These are phyloP conservation scores for Periconia macrospinosa DNA, from an alignment of 2,329 filamentous ascomycete species.

Conservation along the genomic window DNA sequence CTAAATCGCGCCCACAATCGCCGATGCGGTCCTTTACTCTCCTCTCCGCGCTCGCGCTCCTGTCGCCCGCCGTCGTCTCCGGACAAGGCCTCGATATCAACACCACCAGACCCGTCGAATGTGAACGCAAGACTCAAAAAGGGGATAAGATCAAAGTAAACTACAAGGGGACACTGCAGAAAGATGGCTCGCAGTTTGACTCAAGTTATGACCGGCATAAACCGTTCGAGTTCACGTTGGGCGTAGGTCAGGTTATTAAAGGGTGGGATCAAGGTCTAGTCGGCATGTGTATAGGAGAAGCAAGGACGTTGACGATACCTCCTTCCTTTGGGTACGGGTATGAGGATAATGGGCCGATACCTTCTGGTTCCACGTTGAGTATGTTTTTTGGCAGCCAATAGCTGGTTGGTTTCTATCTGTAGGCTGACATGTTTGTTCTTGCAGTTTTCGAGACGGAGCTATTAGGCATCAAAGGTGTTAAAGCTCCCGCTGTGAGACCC, in stretches of 20 bases:
- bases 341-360: conserved; percentile 73
- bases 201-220: conserved; percentile 74
- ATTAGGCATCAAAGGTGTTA: conserved; percentile 69
- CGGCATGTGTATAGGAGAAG: conserved; percentile 96
- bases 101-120: conserved; percentile 45
- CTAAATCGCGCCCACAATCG: conserved; percentile 6
- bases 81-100: conserved; percentile 44
- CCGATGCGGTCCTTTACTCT: conserved; percentile 32
- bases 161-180: conserved; percentile 53
- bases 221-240: conserved; percentile 80
- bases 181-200: conserved; percentile 79
- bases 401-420: background rate
- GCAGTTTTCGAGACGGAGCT: conserved; percentile 90
- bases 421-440: conserved; percentile 15
- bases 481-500: conserved; percentile 14
- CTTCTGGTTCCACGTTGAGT: conserved; percentile 76
- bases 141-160: conserved; percentile 53
- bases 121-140: conserved; percentile 47
- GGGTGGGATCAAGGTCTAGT: conserved; percentile 91
- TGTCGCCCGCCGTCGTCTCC: conserved; percentile 20
- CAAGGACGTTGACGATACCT: conserved; percentile 85
- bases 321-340: conserved; percentile 82
- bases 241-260: conserved; percentile 82
- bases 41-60: conserved; percentile 24
- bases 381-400: conserved; percentile 33